Base-by-base conservation (phyloP, 2,329 filamentous ascomycete species). In the Byssochlamys sp. region DNA sequence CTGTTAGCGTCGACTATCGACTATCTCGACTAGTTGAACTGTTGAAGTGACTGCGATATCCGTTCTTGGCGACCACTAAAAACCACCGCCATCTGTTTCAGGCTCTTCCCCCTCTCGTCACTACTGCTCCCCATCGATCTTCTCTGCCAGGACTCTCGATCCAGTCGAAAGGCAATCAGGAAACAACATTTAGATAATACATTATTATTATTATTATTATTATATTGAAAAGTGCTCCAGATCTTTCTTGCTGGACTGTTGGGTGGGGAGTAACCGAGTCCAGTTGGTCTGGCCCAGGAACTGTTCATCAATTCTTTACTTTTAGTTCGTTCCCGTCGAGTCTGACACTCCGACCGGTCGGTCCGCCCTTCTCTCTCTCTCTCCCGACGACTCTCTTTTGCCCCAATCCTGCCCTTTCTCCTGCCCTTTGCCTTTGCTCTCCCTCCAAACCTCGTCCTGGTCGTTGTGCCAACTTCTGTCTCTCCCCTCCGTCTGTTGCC, bases 311-410 rank as follows among this genome's bases (percentile, higher is more conserved):
- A 19, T 19, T 19, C 19, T 19, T 19, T 19, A 19, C 19, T 19
- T 19, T 19, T 19, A 19, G 39, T 19, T 45, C 39, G n/a, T 19
- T 45, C 4, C 4, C 2, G 12, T 19, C 39, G 14, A 24, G 39
- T 19, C 39, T 45, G 39, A 45, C 39, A 45, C 14, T 45, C n/a
- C 39, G 39, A 45, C 39, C 39, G 39, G 19, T 45, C 39, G 39
- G n/a, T 45, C 39, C 56, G 52, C 51, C 55, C 59, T 56, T 58
- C 57, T 59, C 58, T 55, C 57, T 61, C 53, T 48, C 19, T 29
- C 55, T 56, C 53, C 55, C 58, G 19, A 19, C 19, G 19, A 19
- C 19, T 57, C 59, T 60, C 57, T 60, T 63, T 62, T 55, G 55
- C 54, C 55, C 58, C 57, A 61, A 33, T n/a, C 35, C 14, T 39